Evolutionary conservation across 73 alveolate species (phyloP), one percentile per base, ranked within the genome.

Genomic region (Breviolum minutum): DNA sequence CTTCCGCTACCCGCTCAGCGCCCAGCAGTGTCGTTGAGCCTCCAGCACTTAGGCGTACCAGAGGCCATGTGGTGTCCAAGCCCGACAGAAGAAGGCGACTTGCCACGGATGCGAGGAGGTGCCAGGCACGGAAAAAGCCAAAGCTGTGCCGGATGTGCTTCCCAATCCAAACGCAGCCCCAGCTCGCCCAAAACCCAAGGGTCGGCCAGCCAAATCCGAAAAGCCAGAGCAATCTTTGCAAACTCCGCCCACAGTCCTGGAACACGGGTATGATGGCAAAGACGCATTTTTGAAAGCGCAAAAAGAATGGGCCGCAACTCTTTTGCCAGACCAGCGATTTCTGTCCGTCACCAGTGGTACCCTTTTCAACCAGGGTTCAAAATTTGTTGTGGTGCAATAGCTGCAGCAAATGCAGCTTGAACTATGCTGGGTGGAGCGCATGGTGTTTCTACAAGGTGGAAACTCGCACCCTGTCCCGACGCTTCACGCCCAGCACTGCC

Each of bases 1-100:
- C 20, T 81, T 27, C 63, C 95, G 95, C 30, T n/a, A 19, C 30
- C 95, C 95, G 13, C 54, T 86, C 29, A 40, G 63, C n/a, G n/a
- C 17, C 79, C 74, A 14, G 48, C 70, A 14, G 20, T 81, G 8
- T 8, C 89, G 48, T 14, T 12, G 8, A 48, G 12, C 29, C 29
- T 81, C 32, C 40, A 8, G 20, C 48, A 81, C 0, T 32, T 40
- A 6, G 9, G 7, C 7, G 89, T 48, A 8, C 71, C 89, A 12
- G 89, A 32, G 70, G 10, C 17, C 6, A 1, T 54, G 66, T 48
- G 89, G 89, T 32, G 86, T 27, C 63, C 86, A 6, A 27, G 12
- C 10, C 32, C 24, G 64, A 22, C 64, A 12, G 64, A 30, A 32
- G 2, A 2, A 22, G 64, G 85, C 17, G 29, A 27, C 88, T 24